Conservation (phyloP, 805 yeast species). For the Candida insectalens region DNA sequence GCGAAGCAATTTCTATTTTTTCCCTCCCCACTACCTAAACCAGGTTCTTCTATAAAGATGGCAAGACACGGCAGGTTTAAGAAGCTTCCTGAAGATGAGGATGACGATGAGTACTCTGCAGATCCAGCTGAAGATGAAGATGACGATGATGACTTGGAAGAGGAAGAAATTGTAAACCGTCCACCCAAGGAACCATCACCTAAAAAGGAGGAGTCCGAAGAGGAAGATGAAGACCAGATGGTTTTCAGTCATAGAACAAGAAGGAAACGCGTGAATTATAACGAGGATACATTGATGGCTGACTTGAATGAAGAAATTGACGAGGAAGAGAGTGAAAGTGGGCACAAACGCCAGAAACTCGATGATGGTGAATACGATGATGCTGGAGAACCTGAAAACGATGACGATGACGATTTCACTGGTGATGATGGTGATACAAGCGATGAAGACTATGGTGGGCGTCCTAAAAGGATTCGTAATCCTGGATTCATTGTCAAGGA, state of each 20-base stretch:
- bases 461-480: constrained; percentile 5
- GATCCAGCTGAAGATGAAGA: constrained; percentile 3
- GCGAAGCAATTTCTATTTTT: too few species aligned
- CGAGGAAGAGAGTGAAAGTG: constrained; percentile 17
- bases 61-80: too few species aligned
- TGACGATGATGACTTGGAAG: constrained; percentile 11
- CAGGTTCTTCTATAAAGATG: too few species aligned
- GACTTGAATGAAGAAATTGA: constrained; percentile 19
- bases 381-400: constrained; percentile 7
- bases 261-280: constrained; percentile 22
- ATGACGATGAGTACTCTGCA: too few species aligned
- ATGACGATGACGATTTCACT: constrained; percentile 2
- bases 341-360: neutral
- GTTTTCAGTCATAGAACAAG: too few species aligned
- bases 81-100: too few species aligned
- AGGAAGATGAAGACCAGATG: constrained; percentile 15
- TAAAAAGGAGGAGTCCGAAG: constrained; percentile 7
- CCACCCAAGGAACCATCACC: too few species aligned
- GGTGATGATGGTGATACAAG: constrained; percentile 8
- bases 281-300: constrained; percentile 21
- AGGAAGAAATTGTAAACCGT: constrained; percentile 1
- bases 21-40: too few species aligned
- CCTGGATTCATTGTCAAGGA: constrained; percentile 11
- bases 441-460: constrained; percentile 2
- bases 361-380: constrained; percentile 3